Evolutionary conservation across 2,329 filamentous ascomycete species (phyloP), one percentile per base, ranked within the genome.

Genomic region (Alternaria sp.): DNA sequence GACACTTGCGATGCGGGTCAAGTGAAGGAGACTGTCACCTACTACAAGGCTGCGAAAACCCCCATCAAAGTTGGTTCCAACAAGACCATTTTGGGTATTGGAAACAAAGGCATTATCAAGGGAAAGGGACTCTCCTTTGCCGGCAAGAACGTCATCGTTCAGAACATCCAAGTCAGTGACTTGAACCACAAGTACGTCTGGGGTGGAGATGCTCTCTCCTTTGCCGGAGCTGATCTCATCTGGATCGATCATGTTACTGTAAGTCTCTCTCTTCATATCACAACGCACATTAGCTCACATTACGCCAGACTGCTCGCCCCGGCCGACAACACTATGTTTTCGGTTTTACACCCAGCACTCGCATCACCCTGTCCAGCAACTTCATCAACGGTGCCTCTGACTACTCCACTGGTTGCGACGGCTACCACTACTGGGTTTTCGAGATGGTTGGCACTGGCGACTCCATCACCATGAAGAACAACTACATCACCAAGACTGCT

Each of bases 81-180:
- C 59, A 81, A 81, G 66, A 75, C 75, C 1, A 72, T 81, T 30
- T 55, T 81, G 20, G 80, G 80, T 5, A 67, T 73, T 18, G 80
- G 79, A 2, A 72, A 61, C 42, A 72, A 67, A n/a, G 80, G 75
- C 28, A 67, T 80, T 4, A 76, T 81, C 47, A 55, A 55, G 51
- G 73, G 70, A 24, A 54, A 54, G 30, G 51, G 51, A 5, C 36
- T 54, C 11, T 14, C 18, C 1, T 44, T 54, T 8, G 16, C 16
- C n/a, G 36, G 36, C 16, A 38, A 38, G 36, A 38, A 38, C 36
- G 36, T 38, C 16, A 38, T 38, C 2, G 36, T 38, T 1, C 36
- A 38, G 7, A 38, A 38, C 7, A 38, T 38, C 8, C 36, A 38
- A n/a, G 36, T 38, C 36, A 38, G 36, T 8, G 36, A 38, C 16